Evolutionary conservation across 2,329 filamentous ascomycete genomes (phyloP).

Genomic region (Chaetomiaceae sp.): DNA sequence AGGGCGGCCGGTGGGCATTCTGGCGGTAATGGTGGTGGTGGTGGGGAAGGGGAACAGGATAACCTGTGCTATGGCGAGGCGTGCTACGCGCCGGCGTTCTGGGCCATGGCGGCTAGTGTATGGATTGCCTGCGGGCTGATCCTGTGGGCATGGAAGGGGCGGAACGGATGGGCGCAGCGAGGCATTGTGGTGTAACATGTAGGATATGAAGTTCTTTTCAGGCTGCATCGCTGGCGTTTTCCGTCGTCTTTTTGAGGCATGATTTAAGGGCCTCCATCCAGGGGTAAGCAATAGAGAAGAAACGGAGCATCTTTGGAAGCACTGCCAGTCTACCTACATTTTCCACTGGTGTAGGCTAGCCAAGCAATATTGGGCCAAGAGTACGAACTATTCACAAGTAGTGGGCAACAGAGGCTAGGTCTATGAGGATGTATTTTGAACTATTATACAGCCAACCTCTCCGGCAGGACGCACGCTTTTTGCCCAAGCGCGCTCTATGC

Average conservation of each 20-base stretch:
- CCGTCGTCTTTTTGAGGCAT: no score
- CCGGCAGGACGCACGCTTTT: slow-evolving; percentile 17
- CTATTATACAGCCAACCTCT: slow-evolving; percentile 23
- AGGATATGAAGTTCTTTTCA: not conserved
- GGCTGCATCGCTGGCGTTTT: not conserved
- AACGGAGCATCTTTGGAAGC: no score
- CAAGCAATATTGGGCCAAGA: no score
- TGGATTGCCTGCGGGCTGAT: slow-evolving; percentile 70
- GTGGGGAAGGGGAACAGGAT: slow-evolving; percentile 35
- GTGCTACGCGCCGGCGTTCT: slow-evolving; percentile 79
- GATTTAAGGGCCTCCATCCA: no score
- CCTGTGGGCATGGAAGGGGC: slow-evolving; percentile 75
- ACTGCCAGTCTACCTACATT: no score
- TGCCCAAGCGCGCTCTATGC: slow-evolving; percentile 21
- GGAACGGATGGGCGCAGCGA: slow-evolving; percentile 65
- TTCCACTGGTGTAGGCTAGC: no score
- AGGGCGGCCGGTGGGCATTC: slow-evolving; percentile 15
- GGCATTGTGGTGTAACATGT: slow-evolving; percentile 56
- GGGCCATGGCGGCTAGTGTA: slow-evolving; percentile 76
- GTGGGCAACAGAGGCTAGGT: not conserved
- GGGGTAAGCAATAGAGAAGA: no score
- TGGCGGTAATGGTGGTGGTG: slow-evolving; percentile 4
- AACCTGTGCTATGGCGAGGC: slow-evolving; percentile 71
- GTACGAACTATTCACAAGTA: no score
- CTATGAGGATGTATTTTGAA: slow-evolving; percentile 16